phyloP scores from a whole-genome alignment of 2,329 filamentous ascomycete species.

The Fusarium armeniacum region DNA sequence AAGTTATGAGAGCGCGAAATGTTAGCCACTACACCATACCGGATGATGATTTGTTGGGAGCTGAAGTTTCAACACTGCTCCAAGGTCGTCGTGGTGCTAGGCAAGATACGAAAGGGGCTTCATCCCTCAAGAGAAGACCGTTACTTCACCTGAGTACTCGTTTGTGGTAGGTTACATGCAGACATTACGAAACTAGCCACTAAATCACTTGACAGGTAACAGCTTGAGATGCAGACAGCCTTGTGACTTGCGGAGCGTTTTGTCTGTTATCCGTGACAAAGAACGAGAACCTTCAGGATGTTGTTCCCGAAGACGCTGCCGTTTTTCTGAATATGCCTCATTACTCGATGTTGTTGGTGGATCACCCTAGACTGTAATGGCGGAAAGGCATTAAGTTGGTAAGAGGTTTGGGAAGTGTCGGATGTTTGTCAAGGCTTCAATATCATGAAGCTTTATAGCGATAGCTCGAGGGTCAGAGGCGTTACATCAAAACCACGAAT shows the following conservation, averaged over 20 bases:
- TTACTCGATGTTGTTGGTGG: neutral
- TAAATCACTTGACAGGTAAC: neutral
- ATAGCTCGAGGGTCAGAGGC: neutral
- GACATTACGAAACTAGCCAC: neutral
- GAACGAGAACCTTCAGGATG: too few species aligned
- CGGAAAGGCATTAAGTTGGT: accelerated
- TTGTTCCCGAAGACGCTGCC: neutral
- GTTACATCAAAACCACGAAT: neutral
- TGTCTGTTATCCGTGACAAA: neutral
- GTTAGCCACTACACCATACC: conserved; percentile 55
- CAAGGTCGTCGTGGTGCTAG: neutral
- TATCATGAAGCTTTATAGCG: neutral
- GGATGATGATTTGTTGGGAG: conserved; percentile 28
- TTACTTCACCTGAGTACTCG: neutral
- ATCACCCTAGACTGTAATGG: too few species aligned
- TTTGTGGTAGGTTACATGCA: neutral
- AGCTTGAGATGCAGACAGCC: neutral
- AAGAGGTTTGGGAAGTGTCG: neutral
- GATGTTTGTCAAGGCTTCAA: neutral
- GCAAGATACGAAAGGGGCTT: neutral
- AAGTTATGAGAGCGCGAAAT: conserved; percentile 52
- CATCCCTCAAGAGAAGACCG: neutral
- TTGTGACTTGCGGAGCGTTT: accelerated
- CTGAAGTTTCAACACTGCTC: neutral
- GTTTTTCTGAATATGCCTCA: neutral